Base-by-base conservation (phyloP, 164 flowering plant genomes). In the Kalanchoe fedtschenkoi region DNA sequence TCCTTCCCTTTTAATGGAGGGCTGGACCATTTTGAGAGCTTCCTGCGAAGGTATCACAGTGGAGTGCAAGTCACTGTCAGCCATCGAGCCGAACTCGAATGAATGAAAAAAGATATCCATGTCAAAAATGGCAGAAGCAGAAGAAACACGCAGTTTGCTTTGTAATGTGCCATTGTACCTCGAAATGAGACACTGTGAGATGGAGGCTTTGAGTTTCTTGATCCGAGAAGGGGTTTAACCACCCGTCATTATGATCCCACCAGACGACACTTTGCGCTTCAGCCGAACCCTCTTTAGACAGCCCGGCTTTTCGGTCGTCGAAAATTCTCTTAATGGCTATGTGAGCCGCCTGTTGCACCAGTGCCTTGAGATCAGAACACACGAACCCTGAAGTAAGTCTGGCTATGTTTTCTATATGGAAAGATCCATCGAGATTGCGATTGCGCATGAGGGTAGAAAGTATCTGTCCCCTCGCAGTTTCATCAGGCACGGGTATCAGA, bases 341-440 rank as follows among this genome's bases (percentile, higher is more conserved):
- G 4, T 86, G 82, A 28, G 70, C 76, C 76, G n/a, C n/a, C n/a
- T n/a, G n/a, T n/a, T n/a, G n/a, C n/a, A n/a, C n/a, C n/a, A n/a
- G n/a, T n/a, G n/a, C n/a, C n/a, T n/a, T n/a, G n/a, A 93, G 76
- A 58, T 93, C 98, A 68, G 98, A 93, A 47, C 96, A 97, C 69
- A 85, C 96, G 80, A 83, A 93, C 1, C 98, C 98, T 17, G 96
- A 83, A 0, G 98, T 90, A 37, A 79, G 71, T 72, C 81, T 77
- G 32, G 97, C 97, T 64, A 93, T 72, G 67, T 78, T 83, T 11
- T 39, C 16, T 51, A 85, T 74, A 76, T 89, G 88, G 74, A 89
- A 80, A 35, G 81, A 69, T 33, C 96, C 89, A 46, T 85, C 96
- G 57, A 88, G 77, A 68, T 73, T 84, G 53, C 84, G 81, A n/a